Base-by-base conservation (phyloP, 2,329 filamentous ascomycete species). In the Microdochium nivale region DNA sequence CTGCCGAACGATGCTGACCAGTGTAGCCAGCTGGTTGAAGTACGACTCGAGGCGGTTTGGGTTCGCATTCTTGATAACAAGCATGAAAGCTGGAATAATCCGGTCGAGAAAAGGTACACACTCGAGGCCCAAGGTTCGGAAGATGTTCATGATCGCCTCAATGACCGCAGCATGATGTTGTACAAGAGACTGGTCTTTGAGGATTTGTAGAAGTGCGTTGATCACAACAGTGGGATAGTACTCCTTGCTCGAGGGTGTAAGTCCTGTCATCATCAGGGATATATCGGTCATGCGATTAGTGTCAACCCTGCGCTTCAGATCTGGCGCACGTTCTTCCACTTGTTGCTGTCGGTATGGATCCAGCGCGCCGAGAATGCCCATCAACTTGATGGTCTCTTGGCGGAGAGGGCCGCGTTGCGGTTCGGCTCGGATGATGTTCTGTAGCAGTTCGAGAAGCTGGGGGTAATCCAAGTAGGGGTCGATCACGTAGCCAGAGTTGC, bases 151-250 rank as follows among this genome's bases (percentile, higher is more conserved):
- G 60, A 99, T 95, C 4, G 94, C 94, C 66, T 97, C 94, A 49
- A 99, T 94, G 14, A 97, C 92, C 11, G 87, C 84, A 3, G 90
- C 92, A 62, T 99, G 95, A 61, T 96, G 92, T 62, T 95, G 88
- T 13, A 86, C 82, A 3, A 99, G 76, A 0, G 94, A 97, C 25
- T 85, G 84, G 60, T 99, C 94, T 62, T 92, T 95, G 33, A 99
- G 72, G 58, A 99, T 91, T 52, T 90, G 86, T 62, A 99, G 83
- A 11, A 99, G 78, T 1, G 94, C 95, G 62, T 96, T 96, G 65
- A 99, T 96, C 47, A 96, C 94, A 19, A 99, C 90, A 0, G 94
- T 99, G 1, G 94, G 94, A 64, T 96, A 99, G 68, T 99, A 99
- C 62, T 99, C 94, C 64, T 99, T 96, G 63, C 89, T 96, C 0